Conservation (phyloP, 2,329 filamentous ascomycete species). For the Nemania serpens region DNA sequence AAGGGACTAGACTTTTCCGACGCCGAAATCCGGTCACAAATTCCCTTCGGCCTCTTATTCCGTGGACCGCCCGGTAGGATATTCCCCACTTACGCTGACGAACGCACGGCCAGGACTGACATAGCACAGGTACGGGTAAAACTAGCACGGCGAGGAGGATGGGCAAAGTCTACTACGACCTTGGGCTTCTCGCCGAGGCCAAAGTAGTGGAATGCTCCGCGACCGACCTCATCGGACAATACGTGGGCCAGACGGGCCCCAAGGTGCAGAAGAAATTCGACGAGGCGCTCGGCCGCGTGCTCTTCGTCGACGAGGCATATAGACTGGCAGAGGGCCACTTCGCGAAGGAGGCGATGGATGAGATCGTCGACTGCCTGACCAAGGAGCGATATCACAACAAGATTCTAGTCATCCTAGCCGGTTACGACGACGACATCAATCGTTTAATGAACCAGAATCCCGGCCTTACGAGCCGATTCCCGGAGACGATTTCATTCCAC, state of each 20-base stretch:
- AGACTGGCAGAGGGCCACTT: constrained; percentile 62
- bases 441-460: constrained; percentile 63
- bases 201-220: constrained; percentile 72
- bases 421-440: constrained; percentile 71
- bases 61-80: constrained; percentile 59
- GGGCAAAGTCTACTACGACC: constrained; percentile 75
- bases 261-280: constrained; percentile 20
- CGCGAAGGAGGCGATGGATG: constrained; percentile 59
- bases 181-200: constrained; percentile 67
- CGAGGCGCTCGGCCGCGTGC: constrained; percentile 15
- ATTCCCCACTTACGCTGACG: constrained; percentile 12
- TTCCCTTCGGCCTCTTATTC: constrained; percentile 64
- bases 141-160: constrained; percentile 73
- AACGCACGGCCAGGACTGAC: constrained; percentile 15
- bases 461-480: constrained; percentile 67
- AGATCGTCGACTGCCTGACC: constrained; percentile 55
- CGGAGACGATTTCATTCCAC: constrained; percentile 45
- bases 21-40: constrained; percentile 47
- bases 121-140: constrained; percentile 55
- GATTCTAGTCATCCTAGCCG: constrained; percentile 69
- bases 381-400: constrained; percentile 62
- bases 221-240: constrained; percentile 70
- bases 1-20: constrained; percentile 48
- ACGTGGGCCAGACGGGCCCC: constrained; percentile 53
- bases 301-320: constrained; percentile 57